Evolutionary conservation across 305 asterid genomes (phyloP).

Genomic region (Fraxinus ornus): DNA sequence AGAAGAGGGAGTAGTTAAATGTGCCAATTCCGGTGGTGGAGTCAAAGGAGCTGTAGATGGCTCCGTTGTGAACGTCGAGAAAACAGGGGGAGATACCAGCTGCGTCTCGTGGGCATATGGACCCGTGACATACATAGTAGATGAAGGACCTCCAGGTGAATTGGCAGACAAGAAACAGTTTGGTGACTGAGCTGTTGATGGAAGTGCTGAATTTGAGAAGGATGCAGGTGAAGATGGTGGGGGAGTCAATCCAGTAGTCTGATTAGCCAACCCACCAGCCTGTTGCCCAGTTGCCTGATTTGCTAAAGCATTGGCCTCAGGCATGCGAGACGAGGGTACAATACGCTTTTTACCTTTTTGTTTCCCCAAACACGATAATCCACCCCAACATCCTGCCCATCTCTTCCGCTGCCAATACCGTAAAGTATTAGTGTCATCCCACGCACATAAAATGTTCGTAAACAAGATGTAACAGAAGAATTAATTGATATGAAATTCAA

Average conservation of each 20-base stretch:
- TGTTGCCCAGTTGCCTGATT: conserved; percentile 74
- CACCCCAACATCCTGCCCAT: conserved; percentile 88
- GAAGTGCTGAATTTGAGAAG: conserved; percentile 80
- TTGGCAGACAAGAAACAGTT: conserved; percentile 75
- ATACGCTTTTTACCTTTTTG: conserved; percentile 87
- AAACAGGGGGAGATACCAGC: conserved; percentile 94
- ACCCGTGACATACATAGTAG: conserved; percentile 84
- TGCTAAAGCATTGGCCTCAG: conserved; percentile 53
- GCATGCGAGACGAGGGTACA: conserved; percentile 82
- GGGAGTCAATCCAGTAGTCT: conserved; percentile 54
- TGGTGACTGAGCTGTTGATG: conserved; percentile 93
- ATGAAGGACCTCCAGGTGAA: conserved; percentile 81
- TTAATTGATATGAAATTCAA: not conserved
- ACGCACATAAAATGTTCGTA: not conserved
- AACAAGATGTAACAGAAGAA: conserved; percentile 7
- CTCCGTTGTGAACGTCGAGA: conserved; percentile 92
- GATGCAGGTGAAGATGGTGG: conserved; percentile 99
- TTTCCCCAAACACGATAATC: conserved; percentile 79
- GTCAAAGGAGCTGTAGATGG: conserved; percentile 98
- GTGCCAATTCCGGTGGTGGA: conserved; percentile 96
- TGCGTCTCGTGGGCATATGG: conserved; percentile 97
- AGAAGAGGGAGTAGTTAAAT: conserved; percentile 94
- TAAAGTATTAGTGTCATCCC: conserved; percentile 14
- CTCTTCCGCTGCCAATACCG: conserved; percentile 66
- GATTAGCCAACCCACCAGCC: conserved; percentile 66